phyloP scores from a whole-genome alignment of 768 basidiomycete species.

The Termitomyces sp. region DNA sequence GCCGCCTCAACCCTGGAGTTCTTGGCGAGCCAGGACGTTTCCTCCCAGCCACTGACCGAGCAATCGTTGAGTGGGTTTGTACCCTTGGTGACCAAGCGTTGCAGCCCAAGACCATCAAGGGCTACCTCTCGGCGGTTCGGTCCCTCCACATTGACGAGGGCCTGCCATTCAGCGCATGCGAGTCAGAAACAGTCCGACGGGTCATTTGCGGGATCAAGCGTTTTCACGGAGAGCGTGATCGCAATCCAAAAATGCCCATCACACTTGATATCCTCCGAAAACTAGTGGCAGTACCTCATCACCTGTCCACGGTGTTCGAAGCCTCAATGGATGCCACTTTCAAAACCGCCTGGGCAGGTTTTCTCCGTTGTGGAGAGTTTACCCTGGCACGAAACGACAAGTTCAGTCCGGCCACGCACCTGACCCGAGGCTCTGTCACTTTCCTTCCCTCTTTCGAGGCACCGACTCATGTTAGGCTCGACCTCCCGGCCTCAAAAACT shows the following conservation, averaged over 20 bases:
- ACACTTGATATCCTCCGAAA: constrained; percentile 17
- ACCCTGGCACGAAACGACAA: not conserved
- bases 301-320: not conserved
- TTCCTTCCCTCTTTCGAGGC: not conserved
- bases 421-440: not conserved
- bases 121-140: constrained; percentile 17
- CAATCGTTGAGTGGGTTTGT: constrained; percentile 18
- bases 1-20: constrained; percentile 9
- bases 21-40: not conserved
- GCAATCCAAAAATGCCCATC: constrained; percentile 17
- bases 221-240: constrained; percentile 19
- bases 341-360: constrained; percentile 5
- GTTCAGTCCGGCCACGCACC: not conserved
- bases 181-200: constrained; percentile 23
- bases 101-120: constrained; percentile 16
- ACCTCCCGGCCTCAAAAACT: not conserved
- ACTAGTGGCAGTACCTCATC: not conserved
- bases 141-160: constrained; percentile 26
- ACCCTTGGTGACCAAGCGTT: constrained; percentile 7
- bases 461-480: not conserved
- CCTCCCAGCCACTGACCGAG: not conserved
- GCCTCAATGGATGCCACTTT: not conserved
- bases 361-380: constrained; percentile 17
- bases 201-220: constrained; percentile 29
- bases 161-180: constrained; percentile 17